Conservation (phyloP, 2,329 filamentous ascomycete species). For the Arthrobotrys pseudoclavata region DNA sequence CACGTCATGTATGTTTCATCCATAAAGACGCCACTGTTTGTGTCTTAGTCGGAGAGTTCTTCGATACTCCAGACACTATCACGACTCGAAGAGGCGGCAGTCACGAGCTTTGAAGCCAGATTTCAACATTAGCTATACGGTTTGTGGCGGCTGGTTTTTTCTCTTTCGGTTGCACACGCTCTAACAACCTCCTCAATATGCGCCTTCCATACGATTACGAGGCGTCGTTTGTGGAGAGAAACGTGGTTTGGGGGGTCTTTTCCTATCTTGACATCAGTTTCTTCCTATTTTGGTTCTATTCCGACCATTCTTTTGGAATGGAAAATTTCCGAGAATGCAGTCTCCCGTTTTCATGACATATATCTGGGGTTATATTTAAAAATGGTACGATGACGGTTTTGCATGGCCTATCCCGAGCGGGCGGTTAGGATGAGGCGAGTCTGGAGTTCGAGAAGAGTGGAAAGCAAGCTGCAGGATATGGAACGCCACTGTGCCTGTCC, state of each 20-base stretch:
- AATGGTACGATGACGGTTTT: slow-evolving; percentile 36
- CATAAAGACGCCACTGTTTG: slow-evolving; percentile 19
- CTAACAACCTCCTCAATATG: slow-evolving; percentile 18
- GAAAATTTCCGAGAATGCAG: slow-evolving; percentile 26
- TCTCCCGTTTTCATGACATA: slow-evolving; percentile 32
- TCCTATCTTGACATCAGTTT: slow-evolving; percentile 25
- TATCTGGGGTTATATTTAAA: slow-evolving; percentile 32
- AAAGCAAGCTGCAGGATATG: slow-evolving; percentile 38
- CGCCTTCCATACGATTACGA: slow-evolving; percentile 5
- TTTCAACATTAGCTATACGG: slow-evolving; percentile 48
- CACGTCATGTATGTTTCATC: slow-evolving; percentile 53
- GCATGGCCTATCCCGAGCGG: slow-evolving; percentile 47
- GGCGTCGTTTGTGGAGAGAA: slow-evolving; percentile 13
- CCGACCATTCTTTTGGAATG: neutral
- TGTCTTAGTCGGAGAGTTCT: slow-evolving; percentile 39
- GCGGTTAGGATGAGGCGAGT: slow-evolving; percentile 42
- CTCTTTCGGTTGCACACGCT: slow-evolving; percentile 34
- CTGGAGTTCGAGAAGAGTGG: slow-evolving; percentile 26
- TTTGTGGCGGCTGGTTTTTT: slow-evolving; percentile 47
- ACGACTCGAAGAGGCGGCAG: slow-evolving; percentile 19
- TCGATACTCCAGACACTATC: slow-evolving; percentile 2
- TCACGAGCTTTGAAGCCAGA: slow-evolving; percentile 43
- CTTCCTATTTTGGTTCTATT: slow-evolving; percentile 22
- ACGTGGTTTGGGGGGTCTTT: slow-evolving; percentile 11
- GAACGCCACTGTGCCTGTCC: slow-evolving; percentile 47